Base-by-base conservation (phyloP, 2,329 filamentous ascomycete genomes). In the Kalmusia sp. region DNA sequence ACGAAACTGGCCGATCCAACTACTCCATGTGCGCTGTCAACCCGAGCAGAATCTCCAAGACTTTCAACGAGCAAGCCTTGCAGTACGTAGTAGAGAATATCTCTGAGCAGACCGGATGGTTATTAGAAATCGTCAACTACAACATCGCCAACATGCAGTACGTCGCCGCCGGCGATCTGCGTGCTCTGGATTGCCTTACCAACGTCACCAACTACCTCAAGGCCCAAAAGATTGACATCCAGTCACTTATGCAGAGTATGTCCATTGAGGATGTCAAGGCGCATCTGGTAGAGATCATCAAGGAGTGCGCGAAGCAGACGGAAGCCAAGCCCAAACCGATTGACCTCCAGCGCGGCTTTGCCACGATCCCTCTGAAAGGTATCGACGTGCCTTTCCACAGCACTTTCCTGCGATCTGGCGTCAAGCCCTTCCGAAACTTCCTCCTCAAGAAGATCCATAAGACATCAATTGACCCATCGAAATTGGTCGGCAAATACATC, bases 1-100 rank as follows among this genome's bases (percentile, higher is more conserved):
- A 99, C 75, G 93, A 89, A 54, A 82, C 86, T 61, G 95, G 95
- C 31, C 90, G 95, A 51, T 97, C 93, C 65, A 98, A 98, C 83
- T 99, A 99, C 83, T 93, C 91, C 58, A 99, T 99, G 95, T 97
- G 93, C 76, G 95, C 95, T 52, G 93, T 99, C 77, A 99, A 99
- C 81, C 95, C 95, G 30, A 96, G 92, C 82, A 89, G 95, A 61
- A 97, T 99, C 76, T 96, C 91, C 71, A 96, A 96, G 85, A 97
- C 92, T 1, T 99, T 99, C 84, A 97, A 96, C 79, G 95, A 99
- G 79, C 90, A 95, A 75, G 95, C 95, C 35, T 84, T 99, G 61
- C 93, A 96, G 73, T 99, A 96, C 71, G 92, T 99, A 31, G 93
- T 98, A 21, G 91, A 92, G 82, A 96, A 92, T 79, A 95, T 99